phyloP scores from a whole-genome alignment of 2,329 filamentous ascomycete species.

The Albophoma yamanashiensis region DNA sequence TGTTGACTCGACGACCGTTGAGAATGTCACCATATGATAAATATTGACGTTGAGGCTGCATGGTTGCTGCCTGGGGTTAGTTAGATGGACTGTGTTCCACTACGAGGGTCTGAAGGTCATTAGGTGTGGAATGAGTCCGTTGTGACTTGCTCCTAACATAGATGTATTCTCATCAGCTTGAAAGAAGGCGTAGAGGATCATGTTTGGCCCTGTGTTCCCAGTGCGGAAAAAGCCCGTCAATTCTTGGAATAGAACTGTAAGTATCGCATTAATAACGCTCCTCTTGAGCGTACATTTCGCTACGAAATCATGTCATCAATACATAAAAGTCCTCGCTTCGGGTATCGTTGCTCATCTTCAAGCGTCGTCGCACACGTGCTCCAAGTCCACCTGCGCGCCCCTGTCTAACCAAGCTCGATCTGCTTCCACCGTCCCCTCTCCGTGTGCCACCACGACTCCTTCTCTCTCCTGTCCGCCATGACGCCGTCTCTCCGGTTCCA shows the following conservation, averaged over 20 bases:
- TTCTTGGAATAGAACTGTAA: too few relatives aligned
- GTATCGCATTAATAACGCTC: neutral
- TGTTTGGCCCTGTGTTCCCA: too few relatives aligned
- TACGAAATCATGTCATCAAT: too few relatives aligned
- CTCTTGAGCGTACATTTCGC: neutral
- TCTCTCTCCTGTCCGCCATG: constrained; percentile 33
- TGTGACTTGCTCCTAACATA: too few relatives aligned
- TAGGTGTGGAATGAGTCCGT: too few relatives aligned
- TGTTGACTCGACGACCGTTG: neutral
- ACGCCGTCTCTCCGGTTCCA: constrained; percentile 32
- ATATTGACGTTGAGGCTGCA: neutral
- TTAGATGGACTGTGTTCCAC: too few relatives aligned
- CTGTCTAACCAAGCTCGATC: constrained; percentile 9
- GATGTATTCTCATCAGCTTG: too few relatives aligned
- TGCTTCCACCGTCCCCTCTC: constrained; percentile 34
- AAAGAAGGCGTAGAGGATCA: too few relatives aligned
- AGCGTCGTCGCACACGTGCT: neutral
- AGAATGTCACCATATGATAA: too few relatives aligned
- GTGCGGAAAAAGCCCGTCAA: too few relatives aligned
- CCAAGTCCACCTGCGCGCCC: neutral
- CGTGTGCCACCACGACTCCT: constrained; percentile 39
- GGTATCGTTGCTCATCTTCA: neutral
- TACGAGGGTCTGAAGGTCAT: too few relatives aligned
- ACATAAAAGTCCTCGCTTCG: neutral
- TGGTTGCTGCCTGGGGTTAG: too few relatives aligned